phyloP scores from a whole-genome alignment of 164 flowering plant species.

The Saururus chinensis region DNA sequence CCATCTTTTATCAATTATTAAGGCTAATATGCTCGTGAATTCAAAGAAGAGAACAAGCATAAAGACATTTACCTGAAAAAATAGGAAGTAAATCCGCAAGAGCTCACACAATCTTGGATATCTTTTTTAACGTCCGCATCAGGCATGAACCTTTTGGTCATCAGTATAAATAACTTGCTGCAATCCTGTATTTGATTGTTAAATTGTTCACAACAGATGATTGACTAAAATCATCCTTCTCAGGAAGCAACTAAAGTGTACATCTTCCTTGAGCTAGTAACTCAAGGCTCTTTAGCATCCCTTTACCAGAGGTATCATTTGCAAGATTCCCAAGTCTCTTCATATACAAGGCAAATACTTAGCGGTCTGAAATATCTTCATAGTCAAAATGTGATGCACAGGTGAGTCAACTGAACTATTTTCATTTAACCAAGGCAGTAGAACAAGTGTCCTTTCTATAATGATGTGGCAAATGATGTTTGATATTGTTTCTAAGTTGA shows the following conservation, averaged over 20 bases:
- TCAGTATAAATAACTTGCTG: too few relatives aligned
- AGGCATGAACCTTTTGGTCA: too few relatives aligned
- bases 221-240: not conserved
- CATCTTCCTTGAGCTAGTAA: constrained; percentile 88
- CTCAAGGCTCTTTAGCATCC: constrained; percentile 65
- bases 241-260: constrained; percentile 76
- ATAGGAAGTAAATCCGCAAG: too few relatives aligned
- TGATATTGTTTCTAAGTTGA: too few relatives aligned
- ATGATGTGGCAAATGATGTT: not conserved
- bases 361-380: constrained; percentile 91
- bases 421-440: not conserved
- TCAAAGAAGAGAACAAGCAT: too few relatives aligned
- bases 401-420: constrained; percentile 24
- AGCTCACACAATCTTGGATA: too few relatives aligned
- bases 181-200: not conserved
- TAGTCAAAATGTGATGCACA: constrained; percentile 74
- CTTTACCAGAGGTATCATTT: constrained; percentile 62
- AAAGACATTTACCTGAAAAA: too few relatives aligned
- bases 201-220: not conserved
- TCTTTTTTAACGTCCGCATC: too few relatives aligned
- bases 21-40: too few relatives aligned
- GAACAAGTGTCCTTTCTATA: not conserved
- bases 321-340: constrained; percentile 66
- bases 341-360: constrained; percentile 88
- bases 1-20: too few relatives aligned